Evolutionary conservation across 2,329 filamentous ascomycete species (phyloP).

Genomic region (Cladosporium halotolerans): DNA sequence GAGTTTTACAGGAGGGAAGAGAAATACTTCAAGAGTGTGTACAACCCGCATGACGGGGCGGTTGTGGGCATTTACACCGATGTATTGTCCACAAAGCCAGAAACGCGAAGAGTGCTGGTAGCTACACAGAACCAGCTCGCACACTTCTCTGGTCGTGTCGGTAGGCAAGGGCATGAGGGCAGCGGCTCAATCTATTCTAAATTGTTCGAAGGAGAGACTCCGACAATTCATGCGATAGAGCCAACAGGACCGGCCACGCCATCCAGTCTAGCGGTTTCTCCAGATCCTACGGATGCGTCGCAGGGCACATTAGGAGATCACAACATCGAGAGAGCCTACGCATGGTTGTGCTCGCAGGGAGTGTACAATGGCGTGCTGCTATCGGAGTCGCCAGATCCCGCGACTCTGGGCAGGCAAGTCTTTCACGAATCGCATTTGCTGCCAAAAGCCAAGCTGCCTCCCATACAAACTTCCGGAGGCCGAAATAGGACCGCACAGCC

Average conservation of each 20-base stretch:
- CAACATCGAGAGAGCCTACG: conserved; percentile 63
- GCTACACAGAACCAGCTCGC: conserved; percentile 71
- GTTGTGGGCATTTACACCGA: conserved; percentile 85
- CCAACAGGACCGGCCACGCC: conserved; percentile 56
- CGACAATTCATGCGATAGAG: conserved; percentile 66
- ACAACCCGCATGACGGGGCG: conserved; percentile 74
- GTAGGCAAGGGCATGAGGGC: conserved; percentile 66
- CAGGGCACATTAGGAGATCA: conserved; percentile 18
- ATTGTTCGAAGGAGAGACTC: conserved; percentile 81
- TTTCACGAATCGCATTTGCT: conserved; percentile 76
- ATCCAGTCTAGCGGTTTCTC: conserved; percentile 62
- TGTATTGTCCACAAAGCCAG: conserved; percentile 58
- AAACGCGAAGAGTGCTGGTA: conserved; percentile 71
- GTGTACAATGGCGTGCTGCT: conserved; percentile 80
- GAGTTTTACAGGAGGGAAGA: conserved; percentile 96
- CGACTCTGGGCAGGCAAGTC: conserved; percentile 65
- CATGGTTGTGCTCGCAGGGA: conserved; percentile 84
- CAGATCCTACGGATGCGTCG: conserved; percentile 46
- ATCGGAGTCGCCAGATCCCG: conserved; percentile 47
- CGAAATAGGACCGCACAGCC: conserved; percentile 62
- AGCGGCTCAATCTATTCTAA: conserved; percentile 79
- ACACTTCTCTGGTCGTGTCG: conserved; percentile 74
- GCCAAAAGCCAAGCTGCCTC: conserved; percentile 64
- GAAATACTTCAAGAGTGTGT: conserved; percentile 78
- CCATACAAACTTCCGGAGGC: conserved; percentile 58